Evolutionary conservation across 768 basidiomycete species (phyloP), one percentile per base, ranked within the genome.

Genomic region (Naganishia kalamii): DNA sequence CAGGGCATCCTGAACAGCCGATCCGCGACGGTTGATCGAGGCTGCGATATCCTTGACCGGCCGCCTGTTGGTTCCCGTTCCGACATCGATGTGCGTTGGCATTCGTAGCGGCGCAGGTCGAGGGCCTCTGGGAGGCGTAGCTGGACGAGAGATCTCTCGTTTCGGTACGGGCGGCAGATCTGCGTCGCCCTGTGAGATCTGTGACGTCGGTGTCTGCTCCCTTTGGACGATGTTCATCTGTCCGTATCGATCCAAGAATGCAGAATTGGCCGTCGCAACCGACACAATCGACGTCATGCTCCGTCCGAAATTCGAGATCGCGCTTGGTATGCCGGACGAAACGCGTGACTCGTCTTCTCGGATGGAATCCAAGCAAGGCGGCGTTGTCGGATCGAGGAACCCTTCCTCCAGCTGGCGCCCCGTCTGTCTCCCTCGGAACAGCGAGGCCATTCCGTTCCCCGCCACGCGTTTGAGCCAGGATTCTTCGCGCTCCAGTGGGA

Each of bases 311-410:
- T 54, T 23, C 52, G 60, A 46, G 40, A 35, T 48, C 33, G 33
- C 19, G 43, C 44, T 50, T n/a, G 30, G 32, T 8, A 6, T 37
- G 1, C 33, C 4, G 17, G 19, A 12, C 23, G 44, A 29, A 32
- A 47, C 27, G n/a, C 40, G 25, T 13, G 51, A 30, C 32, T 25
- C 35, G 23, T 47, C 35, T 43, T 54, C 44, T 21, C 44, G 25
- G n/a, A 60, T 52, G n/a, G 51, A 64, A 62, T 25, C 63, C 27
- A 52, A 35, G 21, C 25, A 43, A 33, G 90, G 90, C 21, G 71
- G 74, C 3, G 89, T 88, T 59, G 86, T 85, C 0, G 91, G 90
- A 77, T 93, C 90, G 23, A 88, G 84, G 72, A 92, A 84, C 7
- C 64, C 64, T 37, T 65, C 52, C 25, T 37, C 41, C 17, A 32